These are phyloP conservation scores for Poa pratensis DNA, from an alignment of 176 grass and related monocot genomes.

Conservation along the genomic window DNA sequence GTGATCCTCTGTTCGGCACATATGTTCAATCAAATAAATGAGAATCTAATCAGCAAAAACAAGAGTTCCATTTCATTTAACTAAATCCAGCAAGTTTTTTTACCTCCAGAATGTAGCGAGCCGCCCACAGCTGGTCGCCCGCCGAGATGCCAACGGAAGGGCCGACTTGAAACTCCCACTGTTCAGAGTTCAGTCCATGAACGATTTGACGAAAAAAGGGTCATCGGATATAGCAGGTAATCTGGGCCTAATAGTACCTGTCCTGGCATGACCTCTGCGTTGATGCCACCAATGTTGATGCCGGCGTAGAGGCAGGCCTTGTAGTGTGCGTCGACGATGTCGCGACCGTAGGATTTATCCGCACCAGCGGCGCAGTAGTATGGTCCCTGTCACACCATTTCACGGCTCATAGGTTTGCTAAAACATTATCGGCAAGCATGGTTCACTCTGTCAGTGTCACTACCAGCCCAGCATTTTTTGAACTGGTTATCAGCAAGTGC, in stretches of 20 bases:
- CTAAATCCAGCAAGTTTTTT: no score
- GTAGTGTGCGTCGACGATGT: slow-evolving; percentile 80
- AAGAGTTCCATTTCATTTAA: neutral
- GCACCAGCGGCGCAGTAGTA: slow-evolving; percentile 78
- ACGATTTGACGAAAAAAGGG: neutral
- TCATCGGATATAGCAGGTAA: no score
- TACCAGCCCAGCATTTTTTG: neutral
- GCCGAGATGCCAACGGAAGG: slow-evolving; percentile 67
- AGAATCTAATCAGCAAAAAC: neutral
- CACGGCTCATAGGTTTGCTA: neutral
- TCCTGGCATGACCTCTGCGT: slow-evolving; percentile 90
- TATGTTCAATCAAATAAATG: neutral
- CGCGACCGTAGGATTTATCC: slow-evolving; percentile 73
- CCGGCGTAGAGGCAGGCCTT: slow-evolving; percentile 87
- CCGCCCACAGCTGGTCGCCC: slow-evolving; percentile 74
- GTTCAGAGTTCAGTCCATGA: neutral
- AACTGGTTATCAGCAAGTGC: neutral
- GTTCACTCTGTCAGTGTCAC: neutral
- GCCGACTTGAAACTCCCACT: slow-evolving; percentile 97
- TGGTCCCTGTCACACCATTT: slow-evolving; percentile 60
- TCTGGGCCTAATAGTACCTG: no score
- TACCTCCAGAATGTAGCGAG: slow-evolving; percentile 92
- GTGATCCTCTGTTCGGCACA: slow-evolving; percentile 63
- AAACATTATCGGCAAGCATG: neutral
- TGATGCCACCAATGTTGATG: slow-evolving; percentile 77